A percentile compares a stretch with the other conserved stretches of the same genome.
Conservation (phyloP, 1,284 basidiomycete genomes). For the Cryptococcus amylolentus region DNA sequence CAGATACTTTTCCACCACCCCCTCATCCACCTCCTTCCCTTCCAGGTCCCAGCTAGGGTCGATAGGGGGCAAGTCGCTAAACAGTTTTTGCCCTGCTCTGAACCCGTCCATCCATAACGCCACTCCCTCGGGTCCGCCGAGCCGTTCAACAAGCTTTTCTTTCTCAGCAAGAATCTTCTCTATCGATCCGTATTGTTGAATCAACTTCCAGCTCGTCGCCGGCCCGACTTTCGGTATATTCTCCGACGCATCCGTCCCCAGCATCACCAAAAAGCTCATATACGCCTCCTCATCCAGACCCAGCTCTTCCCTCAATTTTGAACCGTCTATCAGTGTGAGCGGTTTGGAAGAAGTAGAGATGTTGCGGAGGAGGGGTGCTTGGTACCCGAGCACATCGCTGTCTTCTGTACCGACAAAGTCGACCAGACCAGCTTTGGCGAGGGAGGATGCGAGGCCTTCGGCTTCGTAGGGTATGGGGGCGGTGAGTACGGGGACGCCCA, state of each 20-base stretch:
- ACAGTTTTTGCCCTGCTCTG: constrained; percentile 40
- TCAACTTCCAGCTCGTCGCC: constrained; percentile 64
- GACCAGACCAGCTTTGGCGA: constrained; percentile 67
- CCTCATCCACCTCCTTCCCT: constrained; percentile 16
- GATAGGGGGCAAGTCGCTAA: constrained; percentile 38
- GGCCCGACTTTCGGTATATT: constrained; percentile 77
- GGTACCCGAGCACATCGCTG: constrained; percentile 55
- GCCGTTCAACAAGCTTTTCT: constrained; percentile 17
- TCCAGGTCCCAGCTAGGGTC: constrained; percentile 13
- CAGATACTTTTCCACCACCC: constrained; percentile 31
- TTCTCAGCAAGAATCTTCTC: constrained; percentile 61
- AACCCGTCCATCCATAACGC: constrained; percentile 40
- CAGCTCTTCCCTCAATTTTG: constrained; percentile 55
- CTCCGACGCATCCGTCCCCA: constrained; percentile 83
- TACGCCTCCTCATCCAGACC: constrained; percentile 59
- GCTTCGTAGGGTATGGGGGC: constrained; percentile 68
- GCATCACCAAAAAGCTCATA: constrained; percentile 75
- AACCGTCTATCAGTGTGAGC: constrained; percentile 62
- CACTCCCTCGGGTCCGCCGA: constrained; percentile 6
- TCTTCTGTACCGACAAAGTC: constrained; percentile 86
- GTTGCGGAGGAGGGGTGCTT: constrained; percentile 72
- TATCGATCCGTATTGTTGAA: constrained; percentile 66
- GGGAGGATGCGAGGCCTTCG: constrained; percentile 71
- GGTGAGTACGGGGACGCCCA: constrained; percentile 73
- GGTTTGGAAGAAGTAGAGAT: constrained; percentile 60